Evolutionary conservation across 768 basidiomycete species (phyloP), one percentile per base, ranked within the genome.

Genomic region (Exsudoporus frostii): DNA sequence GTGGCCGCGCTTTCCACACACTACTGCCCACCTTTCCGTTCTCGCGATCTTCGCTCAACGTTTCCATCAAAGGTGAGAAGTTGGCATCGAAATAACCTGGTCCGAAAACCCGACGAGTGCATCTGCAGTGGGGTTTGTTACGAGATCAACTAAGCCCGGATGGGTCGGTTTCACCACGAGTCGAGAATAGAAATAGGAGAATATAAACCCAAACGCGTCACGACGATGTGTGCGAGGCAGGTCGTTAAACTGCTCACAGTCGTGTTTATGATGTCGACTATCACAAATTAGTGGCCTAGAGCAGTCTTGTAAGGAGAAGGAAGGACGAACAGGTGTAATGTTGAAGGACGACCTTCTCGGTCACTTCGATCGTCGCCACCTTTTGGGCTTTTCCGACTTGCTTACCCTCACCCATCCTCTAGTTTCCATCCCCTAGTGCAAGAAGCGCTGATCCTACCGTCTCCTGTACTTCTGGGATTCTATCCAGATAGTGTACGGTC

Each of bases 321-420:
- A 41, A 5, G 39, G 19, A 77, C 86, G 49, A 54, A 90, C 90
- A 83, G 9, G 83, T 73, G 61, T 81, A 93, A 66, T 92, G 89
- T 62, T 92, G 86, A 22, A 91, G 71, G 11, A 92, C 75, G 17
- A 77, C 71, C 36, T 70, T 71, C 60, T 86, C 83, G 50, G 84
- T 84, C 10, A 75, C 75, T 29, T 83, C 85, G 5, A 73, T 74
- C 1, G 72, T 57, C 17, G 51, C 29, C 3, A 22, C 24, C 50
- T 80, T 80, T 7, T 68, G 56, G 2, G 64, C 65, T 59, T 81
- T 82, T 10, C 79, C 80, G 7, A 86, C 82, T 59, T 79, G 77
- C 20, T 88, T 77, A 6, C 89, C 90, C 55, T 90, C 89, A 5
- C 91, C 91, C 90, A 93, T 92, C 70, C 83, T 89, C 91, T 91